Base-by-base conservation (phyloP, 805 yeast genomes). In the Limtongia smithiae region DNA sequence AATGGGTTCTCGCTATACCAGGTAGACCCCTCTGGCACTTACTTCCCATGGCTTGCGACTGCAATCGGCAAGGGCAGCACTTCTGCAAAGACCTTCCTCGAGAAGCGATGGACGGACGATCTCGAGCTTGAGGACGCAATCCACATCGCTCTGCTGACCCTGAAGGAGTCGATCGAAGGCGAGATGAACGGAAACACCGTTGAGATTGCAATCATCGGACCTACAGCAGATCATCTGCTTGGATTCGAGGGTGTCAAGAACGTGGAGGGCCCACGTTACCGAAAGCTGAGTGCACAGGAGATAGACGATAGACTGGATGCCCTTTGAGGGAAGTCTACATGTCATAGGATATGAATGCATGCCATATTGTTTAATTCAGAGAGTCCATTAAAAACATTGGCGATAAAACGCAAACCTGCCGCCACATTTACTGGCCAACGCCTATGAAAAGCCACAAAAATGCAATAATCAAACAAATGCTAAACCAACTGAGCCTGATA, bases 21-120 rank as follows among this genome's bases (percentile, higher is more conserved):
- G 71, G 95, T 93, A 41, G 99, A 93, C 71, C 99, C 99, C 3
- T 85, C 95, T 3, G 99, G 99, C 8, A 82, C 96, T 35, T 93
- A 84, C 68, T 93, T 87, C 77, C 97, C 99, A 8, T 93, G 99
- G 99, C 93, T 91, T 70, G 98, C 98, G 33, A 91, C 98, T 3
- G 97, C 98, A 21, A 93, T 93, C 62, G 99, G 99, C 57, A 90
- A 89, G 66, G 95, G 96, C 22, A 82, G 96, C 3, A 81, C 81
- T 37, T 87, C 95, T n/a, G 98, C 97, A 31, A 93, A 94, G 74
- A 91, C 97, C 1, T 93, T 93, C 62, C 72, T 93, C 65, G 99
- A 93, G 68, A 93, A 93, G 72, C 82, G 99, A 71, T 93, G 97
- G 97, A 91, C 90, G 66, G 95, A 89, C 58, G 96, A 93, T 68